Evolutionary conservation across 1,284 basidiomycete species (phyloP), one percentile per base, ranked within the genome.

Genomic region (Fomitiporia mediterranea): DNA sequence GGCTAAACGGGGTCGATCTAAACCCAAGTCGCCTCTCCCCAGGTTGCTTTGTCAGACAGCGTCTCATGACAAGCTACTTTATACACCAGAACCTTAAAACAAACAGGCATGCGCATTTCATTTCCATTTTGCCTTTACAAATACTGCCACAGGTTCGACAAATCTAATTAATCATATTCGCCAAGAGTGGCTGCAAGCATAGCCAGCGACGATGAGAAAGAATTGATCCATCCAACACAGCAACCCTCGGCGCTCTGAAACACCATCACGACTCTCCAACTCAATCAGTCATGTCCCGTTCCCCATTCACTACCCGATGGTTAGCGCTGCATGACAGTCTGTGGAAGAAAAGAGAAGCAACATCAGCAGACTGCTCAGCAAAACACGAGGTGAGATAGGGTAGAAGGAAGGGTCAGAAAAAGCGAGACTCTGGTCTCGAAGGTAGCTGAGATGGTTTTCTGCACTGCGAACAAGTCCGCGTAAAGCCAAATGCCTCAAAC

Each of bases 401-500:
- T 42, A 48, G 17, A 2, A 35, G 5, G 17, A 5, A 44, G 35
- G 21, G 40, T 56, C 55, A 56, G 55, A 51, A 35, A 47, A 55
- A 51, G 53, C 57, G 57, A 55, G 49, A 51, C 25, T 39, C n/a
- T 21, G 28, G 59, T 66, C 72, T 46, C 74, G 77, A 79, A 80
- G 78, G 78, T 80, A 80, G 78, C 80, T 81, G 79, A 81, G 78
- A 78, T 80, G 71, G 59, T 60, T 73, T 80, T 80, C 78, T 79
- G 79, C 78, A 81, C 67, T 66, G 74, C 70, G 71, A 77, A 78
- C 71, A 66, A 61, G 73, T 79, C 78, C 73, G 78, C 84, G 61
- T 89, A 88, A 89, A 89, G 87, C 87, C 86, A 89, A 89, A 89
- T 89, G 86, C 87, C 87, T 89, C 87, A 88, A 88, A 85, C 86